These are phyloP conservation scores for Hypomontagnella submonticulosa DNA, from an alignment of 495 filamentous ascomycete species.

Conservation along the genomic window DNA sequence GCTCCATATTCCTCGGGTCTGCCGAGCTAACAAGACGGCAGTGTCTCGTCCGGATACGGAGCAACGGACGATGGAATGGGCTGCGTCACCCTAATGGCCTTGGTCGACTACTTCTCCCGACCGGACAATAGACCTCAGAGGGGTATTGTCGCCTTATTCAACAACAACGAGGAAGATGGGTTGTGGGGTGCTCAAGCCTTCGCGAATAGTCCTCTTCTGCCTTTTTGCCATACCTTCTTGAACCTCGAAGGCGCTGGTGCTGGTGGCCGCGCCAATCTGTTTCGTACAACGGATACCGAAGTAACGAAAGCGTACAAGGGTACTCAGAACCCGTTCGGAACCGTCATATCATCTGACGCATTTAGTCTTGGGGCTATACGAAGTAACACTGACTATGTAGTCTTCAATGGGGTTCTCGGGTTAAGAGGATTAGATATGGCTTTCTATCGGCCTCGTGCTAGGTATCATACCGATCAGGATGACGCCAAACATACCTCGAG, in stretches of 20 bases:
- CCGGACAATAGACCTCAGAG: conserved; percentile 78
- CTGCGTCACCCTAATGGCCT: conserved; percentile 83
- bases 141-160: conserved; percentile 86
- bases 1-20: not conserved
- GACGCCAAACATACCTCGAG: conserved; percentile 79
- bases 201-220: conserved; percentile 79
- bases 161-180: conserved; percentile 96
- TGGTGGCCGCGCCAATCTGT: conserved; percentile 86
- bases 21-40: conserved; percentile 48
- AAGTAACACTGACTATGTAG: conserved; percentile 89
- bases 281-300: conserved; percentile 87
- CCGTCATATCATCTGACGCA: conserved; percentile 81
- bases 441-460: conserved; percentile 83
- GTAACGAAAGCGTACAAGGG: conserved; percentile 81
- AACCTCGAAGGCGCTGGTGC: conserved; percentile 97
- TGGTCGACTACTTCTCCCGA: conserved; percentile 88
- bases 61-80: conserved; percentile 96
- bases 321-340: conserved; percentile 81
- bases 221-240: conserved; percentile 83
- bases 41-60: conserved; percentile 86
- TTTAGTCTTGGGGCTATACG: conserved; percentile 80
- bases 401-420: conserved; percentile 83
- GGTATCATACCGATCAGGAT: conserved; percentile 94
- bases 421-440: conserved; percentile 92
- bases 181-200: conserved; percentile 92